phyloP scores from a whole-genome alignment of 345 rosid species.

The Eucalyptus marginata region DNA sequence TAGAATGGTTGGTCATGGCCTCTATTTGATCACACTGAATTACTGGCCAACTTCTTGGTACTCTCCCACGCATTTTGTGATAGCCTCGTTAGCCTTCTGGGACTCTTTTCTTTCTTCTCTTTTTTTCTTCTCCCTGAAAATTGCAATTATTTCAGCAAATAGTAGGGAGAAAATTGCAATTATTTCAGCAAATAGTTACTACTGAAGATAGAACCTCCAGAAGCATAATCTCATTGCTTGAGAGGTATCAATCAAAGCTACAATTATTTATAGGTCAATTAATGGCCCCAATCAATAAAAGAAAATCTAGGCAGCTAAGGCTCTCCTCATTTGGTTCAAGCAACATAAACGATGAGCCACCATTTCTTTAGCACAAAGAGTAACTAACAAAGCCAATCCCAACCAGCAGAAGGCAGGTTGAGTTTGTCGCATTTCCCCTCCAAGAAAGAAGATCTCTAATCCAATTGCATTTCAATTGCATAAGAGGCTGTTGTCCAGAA shows the following conservation, averaged over 20 bases:
- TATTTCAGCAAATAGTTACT: not conserved
- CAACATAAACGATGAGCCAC: not conserved
- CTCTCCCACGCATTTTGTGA: slow-evolving; percentile 56
- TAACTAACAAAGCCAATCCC: not conserved
- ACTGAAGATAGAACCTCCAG: not conserved
- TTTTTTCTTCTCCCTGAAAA: slow-evolving; percentile 90
- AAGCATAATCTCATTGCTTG: not conserved
- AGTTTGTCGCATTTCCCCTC: not conserved
- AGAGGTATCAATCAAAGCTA: not conserved
- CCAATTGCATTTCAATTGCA: not conserved
- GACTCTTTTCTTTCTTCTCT: slow-evolving; percentile 63
- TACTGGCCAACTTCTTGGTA: not conserved
- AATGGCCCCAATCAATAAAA: not conserved
- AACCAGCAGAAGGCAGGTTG: not conserved
- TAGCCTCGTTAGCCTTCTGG: slow-evolving; percentile 69
- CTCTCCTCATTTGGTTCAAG: not conserved
- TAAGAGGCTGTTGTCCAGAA: not conserved
- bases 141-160: not conserved
- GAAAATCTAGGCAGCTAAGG: not conserved
- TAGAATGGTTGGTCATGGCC: not conserved
- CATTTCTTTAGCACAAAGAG: not conserved
- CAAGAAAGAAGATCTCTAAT: not conserved
- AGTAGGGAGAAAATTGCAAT: not conserved
- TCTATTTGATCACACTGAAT: not conserved
- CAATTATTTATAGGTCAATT: not conserved